Base-by-base conservation (phyloP, 2,329 filamentous ascomycete genomes). In the Tolypocladium amazonense region DNA sequence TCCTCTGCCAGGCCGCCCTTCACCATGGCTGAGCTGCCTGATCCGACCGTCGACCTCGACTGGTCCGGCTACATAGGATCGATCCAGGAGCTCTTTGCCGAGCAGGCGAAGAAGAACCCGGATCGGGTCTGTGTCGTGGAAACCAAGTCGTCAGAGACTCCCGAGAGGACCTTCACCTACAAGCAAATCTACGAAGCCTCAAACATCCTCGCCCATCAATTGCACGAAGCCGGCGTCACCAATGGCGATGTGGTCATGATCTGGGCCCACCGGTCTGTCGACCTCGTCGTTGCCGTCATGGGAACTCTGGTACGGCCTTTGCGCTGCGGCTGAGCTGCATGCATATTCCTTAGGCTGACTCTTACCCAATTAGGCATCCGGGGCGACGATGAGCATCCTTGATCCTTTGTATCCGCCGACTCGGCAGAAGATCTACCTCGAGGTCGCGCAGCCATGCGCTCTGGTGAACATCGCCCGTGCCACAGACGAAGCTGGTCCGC, bases 401-500 rank as follows among this genome's bases (percentile, higher is more conserved):
- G 43, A 45, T 6, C 43, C 43, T 3, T 1, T 6, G 43, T 45
- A 45, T n/a, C 43, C 43, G 5, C 43, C 43, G n/a, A 6, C 43
- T 4, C 2, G 43, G 14, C 43, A 45, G 5, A 2, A 45, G 43
- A 45, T 45, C n/a, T 45, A 45, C 43, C 43, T 45, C 11, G 43
- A 45, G 11, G 43, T 45, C 43, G 2, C 43, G 14, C 43, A 45
- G 6, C 43, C 43, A 45, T 4, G 5, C 1, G 43, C 43, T 1
- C n/a, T 45, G n/a, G 5, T 45, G 1, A 45, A 2, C 1, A 45
- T 45, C 5, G 43, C 2, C 43, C 2, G 43, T 1, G 43, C 43
- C n/a, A 45, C 2, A 6, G 43, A 45, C 23, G 43, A 45, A 6
- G 5, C 2, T 14, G 43, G 87, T 84, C 65, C 80, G 73, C 64